Evolutionary conservation across 352 stramenopile species (phyloP), one percentile per base, ranked within the genome.

Genomic region (Phytophthora pluvialis): DNA sequence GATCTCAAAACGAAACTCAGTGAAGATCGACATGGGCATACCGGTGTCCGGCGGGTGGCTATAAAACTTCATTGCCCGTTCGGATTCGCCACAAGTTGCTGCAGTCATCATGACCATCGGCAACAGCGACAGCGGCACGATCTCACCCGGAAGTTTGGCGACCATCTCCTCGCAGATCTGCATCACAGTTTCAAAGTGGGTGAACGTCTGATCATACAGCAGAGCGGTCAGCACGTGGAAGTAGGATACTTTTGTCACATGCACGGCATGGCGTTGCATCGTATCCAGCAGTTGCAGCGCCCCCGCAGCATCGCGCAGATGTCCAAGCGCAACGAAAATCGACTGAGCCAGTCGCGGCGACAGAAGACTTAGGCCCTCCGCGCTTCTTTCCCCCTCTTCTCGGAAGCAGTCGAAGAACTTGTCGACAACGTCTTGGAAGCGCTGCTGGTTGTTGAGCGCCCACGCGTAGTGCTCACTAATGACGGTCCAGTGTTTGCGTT

Each of bases 61-160:
- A 54, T 93, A 91, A 21, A 90, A 53, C n/a, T 72, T 67, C 82
- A 93, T 91, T 26, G 81, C 85, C 1, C 81, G 77, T 28, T 85
- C 50, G 3, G 86, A 63, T 51, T 85, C 64, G 10, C 74, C 78
- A 42, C 78, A 73, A 62, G 87, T 73, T 5, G 81, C 80, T 10
- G 82, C 85, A 29, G 82, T 74, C 57, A 72, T 75, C 65, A 93
- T 76, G 28, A 93, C 60, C 32, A 77, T 80, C 18, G 82, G 81
- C 8, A 83, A 61, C 33, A 91, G 53, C 2, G 73, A 82, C 36
- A 88, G 47, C n/a, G 85, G 73, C n/a, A 91, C 62, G 2, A 38
- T 73, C 52, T 78, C 61, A 12, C 62, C 55, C 2, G 73, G 62
- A 7, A 81, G 52, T 6, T 74, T 70, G 13, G 67, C 57, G 21